Conservation (phyloP, 768 basidiomycete species). For the Mycena floridula region DNA sequence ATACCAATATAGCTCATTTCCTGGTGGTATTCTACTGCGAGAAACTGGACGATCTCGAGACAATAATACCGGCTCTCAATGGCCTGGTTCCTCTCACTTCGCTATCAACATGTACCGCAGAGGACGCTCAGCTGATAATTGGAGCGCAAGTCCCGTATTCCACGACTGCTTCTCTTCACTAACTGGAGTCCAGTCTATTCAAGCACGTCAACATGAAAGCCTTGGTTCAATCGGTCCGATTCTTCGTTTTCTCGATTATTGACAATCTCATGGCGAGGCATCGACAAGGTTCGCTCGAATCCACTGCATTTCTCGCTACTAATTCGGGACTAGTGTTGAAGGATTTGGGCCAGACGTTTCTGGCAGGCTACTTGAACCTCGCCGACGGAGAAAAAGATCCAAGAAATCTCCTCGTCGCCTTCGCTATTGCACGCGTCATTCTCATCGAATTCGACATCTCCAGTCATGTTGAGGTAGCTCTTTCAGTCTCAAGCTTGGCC, state of each 20-base stretch:
- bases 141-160: conserved; percentile 40
- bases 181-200: conserved; percentile 51
- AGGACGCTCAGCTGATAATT: conserved; percentile 57
- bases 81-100: conserved; percentile 66
- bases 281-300: conserved; percentile 45
- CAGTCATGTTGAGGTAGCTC: conserved; percentile 66
- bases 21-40: conserved; percentile 77
- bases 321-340: conserved; percentile 49
- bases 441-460: conserved; percentile 83
- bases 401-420: conserved; percentile 84
- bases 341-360: conserved; percentile 63
- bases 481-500: neutral
- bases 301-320: neutral
- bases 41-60: conserved; percentile 83
- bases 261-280: conserved; percentile 72
- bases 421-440: conserved; percentile 82
- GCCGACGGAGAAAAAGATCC: conserved; percentile 98
- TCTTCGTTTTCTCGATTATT: conserved; percentile 73
- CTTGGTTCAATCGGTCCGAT: conserved; percentile 77
- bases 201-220: conserved; percentile 74
- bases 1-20: conserved; percentile 57
- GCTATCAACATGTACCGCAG: conserved; percentile 55
- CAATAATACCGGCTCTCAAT: conserved; percentile 73
- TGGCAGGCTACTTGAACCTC: conserved; percentile 69
- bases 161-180: conserved; percentile 1